phyloP scores from a whole-genome alignment of 805 yeast species.

The Blastobotrys peoriensis region DNA sequence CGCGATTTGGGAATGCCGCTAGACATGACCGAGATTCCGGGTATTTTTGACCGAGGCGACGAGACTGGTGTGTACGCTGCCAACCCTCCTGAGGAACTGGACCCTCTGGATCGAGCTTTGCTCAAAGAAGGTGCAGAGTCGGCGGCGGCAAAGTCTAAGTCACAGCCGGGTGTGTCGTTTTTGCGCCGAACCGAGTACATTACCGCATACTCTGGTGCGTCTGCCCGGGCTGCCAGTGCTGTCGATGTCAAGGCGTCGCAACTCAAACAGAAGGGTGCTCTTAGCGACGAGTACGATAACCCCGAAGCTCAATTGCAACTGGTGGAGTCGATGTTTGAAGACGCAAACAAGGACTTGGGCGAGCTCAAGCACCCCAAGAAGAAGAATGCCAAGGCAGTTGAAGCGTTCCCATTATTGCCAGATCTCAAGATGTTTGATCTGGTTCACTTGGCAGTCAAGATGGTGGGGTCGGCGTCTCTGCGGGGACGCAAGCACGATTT shows the following conservation, averaged over 20 bases:
- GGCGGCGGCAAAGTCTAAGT: constrained; percentile 17
- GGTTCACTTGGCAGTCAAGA: constrained; percentile 36
- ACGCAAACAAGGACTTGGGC: constrained; percentile 41
- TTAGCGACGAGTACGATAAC: constrained; percentile 36
- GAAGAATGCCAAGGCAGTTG: constrained; percentile 64
- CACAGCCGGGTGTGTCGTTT: constrained; percentile 52
- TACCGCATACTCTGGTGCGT: constrained; percentile 44
- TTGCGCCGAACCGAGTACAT: constrained; percentile 93
- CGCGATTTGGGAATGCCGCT: constrained; percentile 65
- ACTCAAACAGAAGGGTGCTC: constrained; percentile 18
- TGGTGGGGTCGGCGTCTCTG: constrained; percentile 43
- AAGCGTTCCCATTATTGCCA: constrained; percentile 77
- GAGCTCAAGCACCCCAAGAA: constrained; percentile 71
- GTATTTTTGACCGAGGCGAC: constrained; percentile 58
- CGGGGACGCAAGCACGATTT: constrained; percentile 19
- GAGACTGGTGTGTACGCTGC: constrained; percentile 38
- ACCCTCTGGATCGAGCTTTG: constrained; percentile 69
- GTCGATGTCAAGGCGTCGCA: constrained; percentile 21
- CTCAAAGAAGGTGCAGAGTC: constrained; percentile 59
- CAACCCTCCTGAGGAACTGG: constrained; percentile 44
- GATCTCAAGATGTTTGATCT: constrained; percentile 89
- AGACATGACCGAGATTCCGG: constrained; percentile 61
- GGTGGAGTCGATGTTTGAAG: constrained; percentile 75
- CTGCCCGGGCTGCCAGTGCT: constrained; percentile 26
- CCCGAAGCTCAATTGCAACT: constrained; percentile 58